phyloP scores from a whole-genome alignment of 2,329 filamentous ascomycete species.

The Fusarium robinianum region DNA sequence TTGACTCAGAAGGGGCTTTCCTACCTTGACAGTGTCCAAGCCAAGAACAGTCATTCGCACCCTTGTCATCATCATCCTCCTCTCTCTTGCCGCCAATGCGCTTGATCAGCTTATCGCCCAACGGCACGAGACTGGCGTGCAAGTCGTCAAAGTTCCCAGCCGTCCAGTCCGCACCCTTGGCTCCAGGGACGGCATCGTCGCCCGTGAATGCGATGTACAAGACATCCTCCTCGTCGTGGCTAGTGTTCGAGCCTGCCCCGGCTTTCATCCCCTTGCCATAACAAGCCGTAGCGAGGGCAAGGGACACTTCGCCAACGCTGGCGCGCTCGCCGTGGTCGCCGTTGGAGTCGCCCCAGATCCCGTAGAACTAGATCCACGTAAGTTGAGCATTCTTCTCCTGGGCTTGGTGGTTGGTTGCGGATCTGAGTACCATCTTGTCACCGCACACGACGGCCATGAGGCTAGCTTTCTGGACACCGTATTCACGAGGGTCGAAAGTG shows the following conservation, averaged over 20 bases:
- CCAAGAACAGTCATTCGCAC: conserved; percentile 3
- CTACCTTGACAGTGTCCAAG: conserved; percentile 4
- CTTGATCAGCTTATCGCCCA: conserved; percentile 6
- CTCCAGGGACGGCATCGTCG: conserved; percentile 56
- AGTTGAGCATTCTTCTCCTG: background rate
- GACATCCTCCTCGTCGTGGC: conserved; percentile 58
- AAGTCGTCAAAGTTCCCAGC: conserved; percentile 52
- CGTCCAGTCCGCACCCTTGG: conserved; percentile 55
- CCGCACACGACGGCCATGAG: conserved; percentile 60
- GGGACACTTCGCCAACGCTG: conserved; percentile 56
- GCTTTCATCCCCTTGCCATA: conserved; percentile 56
- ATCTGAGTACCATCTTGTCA: conserved; percentile 46
- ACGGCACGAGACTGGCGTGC: conserved; percentile 5
- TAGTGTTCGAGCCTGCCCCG: conserved; percentile 42
- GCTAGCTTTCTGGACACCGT: conserved; percentile 53
- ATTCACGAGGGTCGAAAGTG: conserved; percentile 47
- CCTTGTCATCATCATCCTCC: background rate
- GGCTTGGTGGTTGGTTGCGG: background rate
- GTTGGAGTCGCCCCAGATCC: conserved; percentile 63
- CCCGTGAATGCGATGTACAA: conserved; percentile 64
- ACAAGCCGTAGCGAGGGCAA: conserved; percentile 58
- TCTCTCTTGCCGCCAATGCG: conserved; percentile 1
- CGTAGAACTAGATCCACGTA: conserved; percentile 48
- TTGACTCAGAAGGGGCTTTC: background rate
- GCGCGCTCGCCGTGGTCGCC: conserved; percentile 50